Conservation (phyloP, 75 land plant genomes). For the Isoetes taiwanensis region DNA sequence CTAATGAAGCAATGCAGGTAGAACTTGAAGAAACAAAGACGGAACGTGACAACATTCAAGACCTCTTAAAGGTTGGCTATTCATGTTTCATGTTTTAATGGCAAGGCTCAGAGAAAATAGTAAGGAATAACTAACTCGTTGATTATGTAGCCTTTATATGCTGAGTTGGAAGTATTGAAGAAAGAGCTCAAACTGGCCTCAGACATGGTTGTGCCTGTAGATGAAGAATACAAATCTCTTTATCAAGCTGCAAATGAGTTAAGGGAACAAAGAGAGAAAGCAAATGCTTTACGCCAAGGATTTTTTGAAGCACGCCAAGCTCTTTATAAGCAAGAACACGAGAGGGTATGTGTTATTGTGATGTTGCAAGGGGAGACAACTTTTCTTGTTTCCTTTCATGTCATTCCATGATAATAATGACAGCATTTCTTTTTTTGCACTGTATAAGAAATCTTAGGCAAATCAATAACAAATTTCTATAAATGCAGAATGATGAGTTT, state of each 20-base stretch:
- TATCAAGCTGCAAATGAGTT: slow-evolving; percentile 23
- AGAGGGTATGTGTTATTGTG: slow-evolving; percentile 27
- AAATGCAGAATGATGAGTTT: slow-evolving; percentile 39
- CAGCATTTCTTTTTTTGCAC: too few species aligned
- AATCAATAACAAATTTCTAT: too few species aligned
- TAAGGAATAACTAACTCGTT: neutral
- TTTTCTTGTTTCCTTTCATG: neutral
- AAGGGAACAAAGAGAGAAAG: slow-evolving; percentile 19
- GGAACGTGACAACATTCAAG: slow-evolving; percentile 45
- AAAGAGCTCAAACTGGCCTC: slow-evolving; percentile 22
- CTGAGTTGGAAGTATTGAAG: slow-evolving; percentile 35
- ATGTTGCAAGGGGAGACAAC: slow-evolving; percentile 11
- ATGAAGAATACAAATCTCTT: slow-evolving; percentile 16
- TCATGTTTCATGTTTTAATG: neutral
- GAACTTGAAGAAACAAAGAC: slow-evolving; percentile 42
- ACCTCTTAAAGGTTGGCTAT: slow-evolving; percentile 29
- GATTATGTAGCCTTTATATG: slow-evolving; percentile 26
- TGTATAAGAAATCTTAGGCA: too few species aligned
- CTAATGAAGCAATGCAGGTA: slow-evolving; percentile 32
- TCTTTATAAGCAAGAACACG: too few species aligned
- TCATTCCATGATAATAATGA: too few species aligned
- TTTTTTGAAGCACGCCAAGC: too few species aligned
- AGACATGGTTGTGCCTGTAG: slow-evolving; percentile 14
- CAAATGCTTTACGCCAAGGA: too few species aligned
- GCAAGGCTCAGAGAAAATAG: neutral